Evolutionary conservation across 176 grass and related monocot species (phyloP).

Genomic region (Calamus simplicifolius): DNA sequence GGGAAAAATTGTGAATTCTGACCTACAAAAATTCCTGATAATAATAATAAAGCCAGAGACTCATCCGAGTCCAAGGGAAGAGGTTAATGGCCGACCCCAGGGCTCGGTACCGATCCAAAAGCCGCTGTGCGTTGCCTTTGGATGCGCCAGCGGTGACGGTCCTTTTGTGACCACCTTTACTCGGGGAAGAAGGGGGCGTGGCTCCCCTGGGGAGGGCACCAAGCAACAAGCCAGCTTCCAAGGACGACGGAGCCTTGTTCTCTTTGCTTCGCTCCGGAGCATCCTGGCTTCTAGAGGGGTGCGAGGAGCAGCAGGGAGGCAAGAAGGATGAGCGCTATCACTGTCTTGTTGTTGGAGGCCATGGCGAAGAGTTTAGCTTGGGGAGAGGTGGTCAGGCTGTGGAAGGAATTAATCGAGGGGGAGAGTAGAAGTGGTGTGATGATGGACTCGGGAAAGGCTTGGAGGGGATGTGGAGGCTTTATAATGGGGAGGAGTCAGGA

Average conservation of each 20-base stretch:
- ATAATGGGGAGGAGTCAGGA: too few relatives aligned
- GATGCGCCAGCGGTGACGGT: background rate
- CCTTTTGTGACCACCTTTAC: background rate
- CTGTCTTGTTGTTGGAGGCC: background rate
- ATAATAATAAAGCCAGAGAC: too few relatives aligned
- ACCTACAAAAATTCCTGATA: too few relatives aligned
- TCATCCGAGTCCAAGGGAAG: too few relatives aligned
- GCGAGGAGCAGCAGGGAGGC: background rate
- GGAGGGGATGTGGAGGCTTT: too few relatives aligned
- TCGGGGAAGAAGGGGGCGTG: conserved; percentile 3
- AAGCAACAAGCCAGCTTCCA: background rate
- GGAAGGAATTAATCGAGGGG: background rate
- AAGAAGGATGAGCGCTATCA: background rate
- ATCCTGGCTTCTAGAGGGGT: conserved; percentile 3
- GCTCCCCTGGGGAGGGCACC: background rate
- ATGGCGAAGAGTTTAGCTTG: background rate
- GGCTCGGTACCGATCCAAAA: conserved; percentile 75
- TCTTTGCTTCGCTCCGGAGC: background rate
- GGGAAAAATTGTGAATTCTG: too few relatives aligned
- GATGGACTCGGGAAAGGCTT: too few relatives aligned
- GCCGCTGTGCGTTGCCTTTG: conserved; percentile 26
- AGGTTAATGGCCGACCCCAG: conserved; percentile 64
- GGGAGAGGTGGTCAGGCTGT: too few relatives aligned
- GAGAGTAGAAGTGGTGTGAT: too few relatives aligned
- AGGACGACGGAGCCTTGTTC: background rate